Evolutionary conservation across 805 yeast species (phyloP), one percentile per base, ranked within the genome.

Genomic region (Zygosaccharomyces rouxii): DNA sequence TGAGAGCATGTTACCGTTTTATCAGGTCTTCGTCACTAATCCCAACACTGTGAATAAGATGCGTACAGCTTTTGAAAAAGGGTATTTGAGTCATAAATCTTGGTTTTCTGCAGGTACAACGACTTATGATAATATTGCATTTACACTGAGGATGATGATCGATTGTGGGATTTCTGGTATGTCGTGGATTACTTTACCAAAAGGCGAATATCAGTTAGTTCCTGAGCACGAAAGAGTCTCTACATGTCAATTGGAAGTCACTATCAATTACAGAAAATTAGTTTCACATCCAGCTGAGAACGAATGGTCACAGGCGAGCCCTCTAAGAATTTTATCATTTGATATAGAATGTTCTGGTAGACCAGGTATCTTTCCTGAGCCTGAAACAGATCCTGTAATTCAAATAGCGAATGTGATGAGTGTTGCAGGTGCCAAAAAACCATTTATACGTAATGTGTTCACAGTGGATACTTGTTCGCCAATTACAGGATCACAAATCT

Each of bases 311-410:
- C 84, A 82, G 55, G 84, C 86, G 71, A 98, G 99, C 1, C 99
- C 99, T 0, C 74, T 94, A 51, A 83, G 99, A 60, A 83, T 94
- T 42, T 72, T 94, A 56, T 89, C 97, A 9, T 92, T 94, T 66
- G 99, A 94, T 75, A 94, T 94, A 52, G 99, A 94, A 69, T 94
- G 99, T 77, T 94, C 99, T 3, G 99, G 99, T 39, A 80, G 99
- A 68, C 86, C 88, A 55, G 99, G 99, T 46, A 78, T 94, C 10
- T 94, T 94, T 66, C 99, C 99, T 1, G 99, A 94, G 62, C 84
- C 99, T 1, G 86, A 86, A 52, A 77, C 80, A 41, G 99, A 94
- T 71, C 86, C 97, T 0, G 96, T 94, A 7, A 94, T 94, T 62
- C 99, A 95, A 69, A 95, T 94, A 54, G 99, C 99, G 5, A 92